These are phyloP conservation scores for Geotrichum carabidarum DNA, from an alignment of 1,139 yeast genomes.

Conservation along the genomic window DNA sequence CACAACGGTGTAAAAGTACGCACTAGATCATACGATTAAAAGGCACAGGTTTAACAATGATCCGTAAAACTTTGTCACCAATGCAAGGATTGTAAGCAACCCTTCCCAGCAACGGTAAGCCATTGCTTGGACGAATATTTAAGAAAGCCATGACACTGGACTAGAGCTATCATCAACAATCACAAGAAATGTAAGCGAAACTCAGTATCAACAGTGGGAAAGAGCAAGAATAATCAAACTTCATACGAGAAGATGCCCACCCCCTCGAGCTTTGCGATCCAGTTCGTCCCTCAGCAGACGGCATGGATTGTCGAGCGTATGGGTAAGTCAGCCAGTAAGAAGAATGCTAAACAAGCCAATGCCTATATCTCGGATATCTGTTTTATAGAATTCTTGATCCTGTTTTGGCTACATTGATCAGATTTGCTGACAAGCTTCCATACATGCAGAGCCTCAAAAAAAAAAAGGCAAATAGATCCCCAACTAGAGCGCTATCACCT, in stretches of 20 bases:
- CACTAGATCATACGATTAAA: too few relatives aligned
- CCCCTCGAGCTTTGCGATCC: slow-evolving; percentile 4
- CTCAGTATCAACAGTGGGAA: neutral
- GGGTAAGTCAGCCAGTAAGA: slow-evolving; percentile 59
- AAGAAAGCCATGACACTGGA: too few relatives aligned
- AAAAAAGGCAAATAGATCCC: slow-evolving; percentile 73
- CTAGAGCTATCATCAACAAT: too few relatives aligned
- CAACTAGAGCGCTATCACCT: slow-evolving; percentile 76
- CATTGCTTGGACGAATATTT: too few relatives aligned
- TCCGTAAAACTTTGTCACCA: too few relatives aligned
- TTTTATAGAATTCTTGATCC: slow-evolving; percentile 54
- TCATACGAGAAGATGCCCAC: neutral
- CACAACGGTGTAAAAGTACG: too few relatives aligned
- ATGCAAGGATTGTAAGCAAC: too few relatives aligned
- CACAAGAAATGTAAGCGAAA: too few relatives aligned
- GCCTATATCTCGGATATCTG: neutral
- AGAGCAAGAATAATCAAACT: neutral
- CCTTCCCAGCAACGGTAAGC: too few relatives aligned
- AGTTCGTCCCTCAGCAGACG: slow-evolving; percentile 82
- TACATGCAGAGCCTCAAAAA: slow-evolving; percentile 81
- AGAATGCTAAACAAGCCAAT: slow-evolving; percentile 27
- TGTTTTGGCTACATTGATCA: slow-evolving; percentile 68
- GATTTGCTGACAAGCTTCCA: slow-evolving; percentile 67
- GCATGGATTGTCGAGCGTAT: slow-evolving; percentile 90
- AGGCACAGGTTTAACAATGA: too few relatives aligned